Evolutionary conservation across 23 red algal genomes (phyloP), one percentile per base, ranked within the genome.

Genomic region (Pyropia yezoensis): DNA sequence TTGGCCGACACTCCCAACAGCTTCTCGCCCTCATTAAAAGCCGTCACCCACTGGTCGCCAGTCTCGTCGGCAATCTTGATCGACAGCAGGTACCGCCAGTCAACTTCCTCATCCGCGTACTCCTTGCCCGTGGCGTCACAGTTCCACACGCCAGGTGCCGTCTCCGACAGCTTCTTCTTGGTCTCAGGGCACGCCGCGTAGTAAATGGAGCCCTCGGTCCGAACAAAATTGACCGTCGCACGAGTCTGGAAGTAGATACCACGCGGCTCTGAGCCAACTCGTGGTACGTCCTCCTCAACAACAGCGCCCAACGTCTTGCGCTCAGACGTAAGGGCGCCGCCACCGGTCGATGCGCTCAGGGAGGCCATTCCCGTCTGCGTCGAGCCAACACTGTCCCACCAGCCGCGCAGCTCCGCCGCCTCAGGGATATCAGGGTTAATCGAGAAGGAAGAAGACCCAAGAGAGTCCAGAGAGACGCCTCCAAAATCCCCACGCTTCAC

Each of bases 401-500:
- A 98, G 13, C 65, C 80, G 55, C 87, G 80, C n/a, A 98, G 55
- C 55, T 80, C 77, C 51, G 87, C 77, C 2, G 94, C 94, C 69
- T 98, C 80, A 18, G 22, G 22, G 19, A 98, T 76, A 70, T 87
- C 74, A 17, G 94, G 94, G 57, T 98, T 83, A 23, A 91, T n/a
- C 55, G 91, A 87, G 63, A 98, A 67, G 18, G 71, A 82, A 27
- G 94, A 91, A 33, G 55, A 64, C 39, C 65, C 67, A 29, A 66
- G 69, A 13, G 77, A 65, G 69, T 89, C 83, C 27, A 98, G 76
- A 7, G 54, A 79, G 33, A 91, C 76, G 14, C 94, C 86, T 14
- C 74, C 73, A 70, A 91, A 98, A 57, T 98, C 94, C 12, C 94
- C 94, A 18, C 94, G 94, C 63, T 60, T 54, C 2, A 62, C 76